Evolutionary conservation across 2,329 filamentous ascomycete genomes (phyloP), one percentile per base, ranked within the genome.

Genomic region (Mycosphaerella sp.): DNA sequence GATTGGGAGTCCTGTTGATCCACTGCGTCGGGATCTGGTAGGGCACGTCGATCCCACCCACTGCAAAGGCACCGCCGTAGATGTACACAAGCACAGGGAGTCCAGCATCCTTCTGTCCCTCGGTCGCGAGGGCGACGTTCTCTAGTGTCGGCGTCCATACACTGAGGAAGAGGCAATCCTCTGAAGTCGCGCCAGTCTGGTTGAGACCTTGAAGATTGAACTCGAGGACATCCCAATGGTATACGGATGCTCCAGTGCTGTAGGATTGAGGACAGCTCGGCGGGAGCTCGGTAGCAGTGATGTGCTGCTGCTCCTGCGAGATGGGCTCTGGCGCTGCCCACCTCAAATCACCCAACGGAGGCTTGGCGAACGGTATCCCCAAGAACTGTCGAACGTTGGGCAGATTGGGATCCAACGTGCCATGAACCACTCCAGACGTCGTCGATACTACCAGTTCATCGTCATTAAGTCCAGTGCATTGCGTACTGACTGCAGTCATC

Each of bases 81-180:
- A 77, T 66, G 65, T 73, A 78, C 16, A 72, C 68, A 4, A 75
- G 59, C 0, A 78, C 75, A 1, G 75, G 75, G 4, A 48, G 71
- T 45, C 25, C 21, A 4, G n/a, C 14, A 2, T 16, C 14, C 10
- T 17, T 46, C 32, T 44, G 21, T 21, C 21, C 21, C 21, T 21
- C 6, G 41, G 34, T 16, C 32, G 40, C 41, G 41, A 44, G 16
- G n/a, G 7, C 25, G 14, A 7, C 8, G 32, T 37, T 49, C 30
- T 21, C 21, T 32, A 41, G 18, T 27, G 49, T 58, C 1, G 73
- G 73, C 3, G 72, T 62, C 74, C 75, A 77, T 7, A 78, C 60
- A 35, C 72, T 72, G 10, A 76, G 61, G 9, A 68, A 70, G 18
- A 78, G 61, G 49, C 75, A 78, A 52, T 78, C 75, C 55, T 76